These are phyloP conservation scores for Chlamydomonas schloesseri DNA, from an alignment of 139 green algal genomes.

Conservation along the genomic window DNA sequence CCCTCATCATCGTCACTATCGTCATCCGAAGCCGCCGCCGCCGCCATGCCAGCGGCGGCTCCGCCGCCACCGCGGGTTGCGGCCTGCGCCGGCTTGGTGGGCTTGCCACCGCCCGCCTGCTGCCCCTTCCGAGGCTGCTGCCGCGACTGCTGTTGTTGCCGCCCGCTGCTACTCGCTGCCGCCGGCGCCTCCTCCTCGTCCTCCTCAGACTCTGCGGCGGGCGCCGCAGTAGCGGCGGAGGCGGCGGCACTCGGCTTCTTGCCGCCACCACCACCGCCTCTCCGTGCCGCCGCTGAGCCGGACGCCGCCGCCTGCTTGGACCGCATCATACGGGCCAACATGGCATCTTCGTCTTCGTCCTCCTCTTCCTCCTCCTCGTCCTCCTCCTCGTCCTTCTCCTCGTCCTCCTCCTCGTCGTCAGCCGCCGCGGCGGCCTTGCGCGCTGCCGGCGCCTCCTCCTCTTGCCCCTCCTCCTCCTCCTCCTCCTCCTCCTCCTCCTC, in stretches of 20 bases:
- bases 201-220: not conserved
- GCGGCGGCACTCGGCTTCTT: no score
- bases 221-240: not conserved
- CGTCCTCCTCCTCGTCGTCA: not conserved
- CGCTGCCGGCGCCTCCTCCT: not conserved
- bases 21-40: not conserved
- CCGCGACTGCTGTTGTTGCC: not conserved
- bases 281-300: not conserved
- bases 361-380: conserved; percentile 57
- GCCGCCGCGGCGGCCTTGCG: not conserved
- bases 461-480: conserved; percentile 39
- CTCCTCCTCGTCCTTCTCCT: conserved; percentile 40
- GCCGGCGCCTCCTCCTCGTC: not conserved
- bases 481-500: conserved; percentile 53
- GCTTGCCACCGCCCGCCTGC: not conserved
- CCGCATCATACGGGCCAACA: conserved; percentile 68
- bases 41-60: no score
- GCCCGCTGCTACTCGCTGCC: not conserved
- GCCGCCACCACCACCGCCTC: not conserved
- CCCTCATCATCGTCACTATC: not conserved
- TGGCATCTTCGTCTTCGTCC: conserved; percentile 72
- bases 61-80: not conserved
- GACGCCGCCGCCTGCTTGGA: conserved; percentile 24
- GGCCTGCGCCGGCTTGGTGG: not conserved
- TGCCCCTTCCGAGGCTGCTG: no score